Evolutionary conservation across 371 early-diverging fungal genomes (phyloP).

Genomic region (Syncephalastrum monosporum): DNA sequence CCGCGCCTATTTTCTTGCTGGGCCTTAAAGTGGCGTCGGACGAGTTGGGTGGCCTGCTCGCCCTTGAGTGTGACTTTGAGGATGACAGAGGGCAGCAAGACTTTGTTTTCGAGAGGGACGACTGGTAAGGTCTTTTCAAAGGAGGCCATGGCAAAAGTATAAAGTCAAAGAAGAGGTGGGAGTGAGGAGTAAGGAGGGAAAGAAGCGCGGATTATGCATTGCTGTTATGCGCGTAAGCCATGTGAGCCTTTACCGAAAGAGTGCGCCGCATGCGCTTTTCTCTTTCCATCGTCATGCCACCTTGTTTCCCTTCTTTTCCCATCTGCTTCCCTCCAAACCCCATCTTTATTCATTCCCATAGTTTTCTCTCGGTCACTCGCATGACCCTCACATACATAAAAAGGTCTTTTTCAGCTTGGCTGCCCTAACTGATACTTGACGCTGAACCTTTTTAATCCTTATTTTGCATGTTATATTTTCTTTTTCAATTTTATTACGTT

Average conservation of each 20-base stretch:
- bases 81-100: conserved; percentile 36
- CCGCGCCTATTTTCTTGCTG: conserved; percentile 12
- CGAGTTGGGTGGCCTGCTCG: conserved; percentile 30
- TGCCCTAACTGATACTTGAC: too few species aligned
- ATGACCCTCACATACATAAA: too few species aligned
- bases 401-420: too few species aligned
- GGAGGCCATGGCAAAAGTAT: neutral
- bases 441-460: neutral
- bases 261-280: too few species aligned
- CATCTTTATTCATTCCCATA: neutral
- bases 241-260: too few species aligned
- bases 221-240: too few species aligned
- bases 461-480: neutral
- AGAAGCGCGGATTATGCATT: conserved; percentile 1
- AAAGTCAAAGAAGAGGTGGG: neutral
- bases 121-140: conserved; percentile 18
- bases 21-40: conserved; percentile 24
- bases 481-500: too few species aligned
- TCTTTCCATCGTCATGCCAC: too few species aligned
- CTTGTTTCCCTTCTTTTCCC: too few species aligned
- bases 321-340: conserved; percentile 1
- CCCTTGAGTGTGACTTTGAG: conserved; percentile 33
- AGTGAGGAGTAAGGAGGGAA: conserved; percentile 1
- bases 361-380: too few species aligned
- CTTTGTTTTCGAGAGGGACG: conserved; percentile 35